phyloP scores from a whole-genome alignment of 495 filamentous ascomycete species.

The Penicillium bovifimosum region DNA sequence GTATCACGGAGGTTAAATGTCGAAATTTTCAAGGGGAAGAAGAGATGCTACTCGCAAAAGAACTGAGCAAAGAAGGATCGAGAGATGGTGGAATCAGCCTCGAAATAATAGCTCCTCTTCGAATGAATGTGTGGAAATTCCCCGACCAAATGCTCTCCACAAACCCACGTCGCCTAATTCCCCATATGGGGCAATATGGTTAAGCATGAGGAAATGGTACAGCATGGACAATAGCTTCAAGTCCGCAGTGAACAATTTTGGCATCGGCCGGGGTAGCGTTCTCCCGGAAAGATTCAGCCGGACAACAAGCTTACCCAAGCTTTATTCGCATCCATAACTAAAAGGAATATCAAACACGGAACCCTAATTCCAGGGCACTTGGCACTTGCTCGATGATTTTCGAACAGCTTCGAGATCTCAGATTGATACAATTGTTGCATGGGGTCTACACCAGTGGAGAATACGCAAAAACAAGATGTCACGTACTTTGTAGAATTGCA shows the following conservation, averaged over 20 bases:
- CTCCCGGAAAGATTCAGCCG: constrained; percentile 32
- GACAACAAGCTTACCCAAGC: constrained; percentile 9
- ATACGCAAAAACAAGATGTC: background rate
- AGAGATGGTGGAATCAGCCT: constrained; percentile 7
- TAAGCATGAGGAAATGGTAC: constrained; percentile 17
- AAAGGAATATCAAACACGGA: constrained; percentile 18
- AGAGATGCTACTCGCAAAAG: background rate
- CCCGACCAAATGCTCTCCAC: constrained; percentile 26
- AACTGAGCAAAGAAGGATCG: constrained; percentile 1
- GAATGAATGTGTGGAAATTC: constrained; percentile 20
- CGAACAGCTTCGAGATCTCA: background rate
- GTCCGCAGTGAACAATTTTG: constrained; percentile 12
- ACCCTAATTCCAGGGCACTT: constrained; percentile 4
- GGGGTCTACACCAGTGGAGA: background rate
- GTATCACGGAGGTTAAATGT: background rate
- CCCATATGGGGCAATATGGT: constrained; percentile 33
- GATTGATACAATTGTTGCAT: background rate
- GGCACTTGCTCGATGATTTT: background rate
- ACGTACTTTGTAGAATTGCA: background rate
- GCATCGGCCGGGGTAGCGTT: constrained; percentile 32
- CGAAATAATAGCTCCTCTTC: constrained; percentile 22
- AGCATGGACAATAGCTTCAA: constrained; percentile 14
- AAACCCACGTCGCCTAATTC: constrained; percentile 25
- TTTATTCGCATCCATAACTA: background rate
- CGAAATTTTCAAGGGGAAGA: background rate